A percentile compares a stretch with the other conserved stretches of the same genome.
Evolutionary conservation across 108 stramenopile genomes (phyloP).

Genomic region (Skeletonema menzelii): DNA sequence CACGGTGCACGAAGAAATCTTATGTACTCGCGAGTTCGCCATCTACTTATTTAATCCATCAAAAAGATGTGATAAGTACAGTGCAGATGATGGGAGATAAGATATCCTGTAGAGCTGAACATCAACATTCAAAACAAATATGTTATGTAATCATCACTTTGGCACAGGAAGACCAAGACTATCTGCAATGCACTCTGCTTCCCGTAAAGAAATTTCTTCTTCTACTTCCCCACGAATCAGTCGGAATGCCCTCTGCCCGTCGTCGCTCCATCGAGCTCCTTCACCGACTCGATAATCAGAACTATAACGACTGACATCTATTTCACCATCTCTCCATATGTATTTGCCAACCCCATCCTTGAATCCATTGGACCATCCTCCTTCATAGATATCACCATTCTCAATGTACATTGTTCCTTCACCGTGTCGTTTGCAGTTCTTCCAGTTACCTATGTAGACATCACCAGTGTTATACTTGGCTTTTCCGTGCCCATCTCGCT

Average conservation of each 20-base stretch:
- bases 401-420: constrained; percentile 45
- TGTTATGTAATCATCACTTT: neutral
- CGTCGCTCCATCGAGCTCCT: constrained; percentile 52
- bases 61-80: no score
- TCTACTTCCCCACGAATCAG: constrained; percentile 48
- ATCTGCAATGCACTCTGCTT: constrained; percentile 38
- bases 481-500: constrained; percentile 43
- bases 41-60: no score
- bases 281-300: constrained; percentile 51
- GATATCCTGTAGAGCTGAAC: neutral
- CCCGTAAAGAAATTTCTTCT: constrained; percentile 36
- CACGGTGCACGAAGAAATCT: no score
- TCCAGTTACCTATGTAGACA: constrained; percentile 42
- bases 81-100: no score
- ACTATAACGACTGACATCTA: constrained; percentile 47
- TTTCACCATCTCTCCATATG: constrained; percentile 51
- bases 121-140: neutral
- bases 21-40: no score
- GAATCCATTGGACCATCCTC: constrained; percentile 39
- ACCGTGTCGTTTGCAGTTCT: constrained; percentile 41
- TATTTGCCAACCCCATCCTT: constrained; percentile 54
- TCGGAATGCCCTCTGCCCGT: constrained; percentile 42
- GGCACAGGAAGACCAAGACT: constrained; percentile 32
- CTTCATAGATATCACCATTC: constrained; percentile 53
- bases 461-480: constrained; percentile 36